Percentiles rank a stretch among this genome's conserved stretches.
phyloP scores from a whole-genome alignment of 2,329 filamentous ascomycete genomes.

The Cladorrhinum sp. region DNA sequence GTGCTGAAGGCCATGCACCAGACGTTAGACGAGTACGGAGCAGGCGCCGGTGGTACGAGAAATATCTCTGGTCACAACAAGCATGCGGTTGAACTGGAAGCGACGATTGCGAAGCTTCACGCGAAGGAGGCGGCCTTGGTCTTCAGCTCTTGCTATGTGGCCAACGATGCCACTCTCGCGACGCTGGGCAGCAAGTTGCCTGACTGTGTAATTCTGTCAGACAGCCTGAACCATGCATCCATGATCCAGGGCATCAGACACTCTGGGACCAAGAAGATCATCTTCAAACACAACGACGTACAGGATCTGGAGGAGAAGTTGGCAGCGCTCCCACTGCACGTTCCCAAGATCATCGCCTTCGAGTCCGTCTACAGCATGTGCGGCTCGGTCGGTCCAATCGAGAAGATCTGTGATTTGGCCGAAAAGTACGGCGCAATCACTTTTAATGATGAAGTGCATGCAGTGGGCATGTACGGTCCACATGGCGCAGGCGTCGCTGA shows the following conservation, averaged over 20 bases:
- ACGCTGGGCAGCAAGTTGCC: conserved; percentile 96
- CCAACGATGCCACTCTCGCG: conserved; percentile 93
- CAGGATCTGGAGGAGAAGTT: conserved; percentile 89
- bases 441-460: conserved; percentile 97
- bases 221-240: conserved; percentile 95
- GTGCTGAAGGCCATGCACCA: conserved; percentile 92
- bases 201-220: conserved; percentile 95
- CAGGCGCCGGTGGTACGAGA: conserved; percentile 89
- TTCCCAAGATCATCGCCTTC: conserved; percentile 97
- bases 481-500: conserved; percentile 94
- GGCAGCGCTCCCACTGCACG: conserved; percentile 75
- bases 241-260: conserved; percentile 99
- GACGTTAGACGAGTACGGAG: conserved; percentile 90
- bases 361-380: conserved; percentile 99
- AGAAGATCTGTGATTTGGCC: conserved; percentile 90
- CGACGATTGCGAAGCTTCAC: conserved; percentile 79
- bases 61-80: conserved; percentile 98
- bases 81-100: conserved; percentile 84
- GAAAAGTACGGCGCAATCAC: conserved; percentile 98
- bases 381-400: conserved; percentile 92
- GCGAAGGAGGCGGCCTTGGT: conserved; percentile 89
- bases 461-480: conserved; percentile 98
- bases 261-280: conserved; percentile 93
- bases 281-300: conserved; percentile 99
- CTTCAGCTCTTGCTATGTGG: conserved; percentile 97